Evolutionary conservation across 2,329 filamentous ascomycete genomes (phyloP), one percentile per base, ranked within the genome.

Genomic region (Paracoccidioides lutzii): DNA sequence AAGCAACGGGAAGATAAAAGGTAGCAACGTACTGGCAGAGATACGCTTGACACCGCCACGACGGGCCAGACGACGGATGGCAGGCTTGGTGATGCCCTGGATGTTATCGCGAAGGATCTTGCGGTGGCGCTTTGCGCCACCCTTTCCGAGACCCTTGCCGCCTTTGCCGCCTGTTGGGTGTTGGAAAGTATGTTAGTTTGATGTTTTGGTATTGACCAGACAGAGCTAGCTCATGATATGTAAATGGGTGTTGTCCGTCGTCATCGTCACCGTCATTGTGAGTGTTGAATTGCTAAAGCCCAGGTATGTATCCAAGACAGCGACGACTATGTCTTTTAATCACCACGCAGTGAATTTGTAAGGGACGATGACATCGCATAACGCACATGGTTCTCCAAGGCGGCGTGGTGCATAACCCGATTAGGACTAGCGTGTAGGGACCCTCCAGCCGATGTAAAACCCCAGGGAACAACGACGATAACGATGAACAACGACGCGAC

Each of bases 31-130:
- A 22, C 22, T 94, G 74, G 90, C 90, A 70, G 90, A 95, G 71
- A 96, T 96, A 95, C 90, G 90, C 88, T 96, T 96, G 82, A 96
- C 90, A 90, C 90, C 90, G 77, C 90, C 90, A 93, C 90, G 90
- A 79, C 90, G 90, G 64, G 90, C 90, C 74, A 96, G 90, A 94
- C 90, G 90, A 71, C 90, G 87, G 78, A 96, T 96, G 69, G 90
- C 90, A 69, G 90, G 90, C 87, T 96, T 96, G 72, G 90, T 96
- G 73, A 96, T 96, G 79, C 90, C 90, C 81, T 96, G 90, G 73
- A 96, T 96, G 87, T 95, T 96, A 87, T 95, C 90, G 78, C 90
- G 89, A 76, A 96, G 83, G 81, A 96, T 96, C 88, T 96, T 96
- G 72, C 91, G 85, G 80, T 96, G 90, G 78, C 90, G 90, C 87